A percentile compares a stretch with the other conserved stretches of the same genome.
These are phyloP conservation scores for Paecilomyces dactylethromorphus DNA, from an alignment of 2,329 filamentous ascomycete genomes.

Conservation along the genomic window DNA sequence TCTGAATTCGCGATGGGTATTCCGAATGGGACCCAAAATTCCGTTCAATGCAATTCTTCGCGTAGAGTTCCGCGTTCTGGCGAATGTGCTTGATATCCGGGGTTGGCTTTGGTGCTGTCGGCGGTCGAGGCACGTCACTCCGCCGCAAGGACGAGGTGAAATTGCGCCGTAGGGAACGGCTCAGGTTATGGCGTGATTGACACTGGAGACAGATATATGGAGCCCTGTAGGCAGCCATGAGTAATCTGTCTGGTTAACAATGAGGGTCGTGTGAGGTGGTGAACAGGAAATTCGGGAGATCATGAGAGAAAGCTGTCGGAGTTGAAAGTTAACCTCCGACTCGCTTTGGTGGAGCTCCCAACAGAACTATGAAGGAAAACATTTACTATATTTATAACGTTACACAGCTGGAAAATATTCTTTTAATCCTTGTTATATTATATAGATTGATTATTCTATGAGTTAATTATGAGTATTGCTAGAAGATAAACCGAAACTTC, in stretches of 20 bases:
- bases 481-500: not conserved
- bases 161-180: conserved; percentile 10
- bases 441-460: not conserved
- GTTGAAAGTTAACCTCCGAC: not conserved
- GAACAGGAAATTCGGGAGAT: not conserved
- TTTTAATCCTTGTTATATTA: not conserved
- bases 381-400: not conserved
- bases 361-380: not conserved
- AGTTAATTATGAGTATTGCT: not conserved
- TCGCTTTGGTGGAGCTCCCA: not conserved
- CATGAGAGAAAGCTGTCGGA: not conserved
- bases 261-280: not conserved
- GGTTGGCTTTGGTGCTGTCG: conserved; percentile 69
- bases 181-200: conserved; percentile 14
- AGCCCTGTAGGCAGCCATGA: conserved; percentile 18
- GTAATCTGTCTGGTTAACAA: not conserved
- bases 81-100: conserved; percentile 89
- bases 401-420: not conserved
- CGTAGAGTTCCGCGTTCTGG: conserved; percentile 71
- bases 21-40: conserved; percentile 62
- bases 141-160: conserved; percentile 16
- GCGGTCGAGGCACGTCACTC: conserved; percentile 44
- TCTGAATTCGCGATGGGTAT: conserved; percentile 47
- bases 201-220: conserved; percentile 31
- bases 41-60: conserved; percentile 74